These are phyloP conservation scores for Cryphonectria nitschkei DNA, from an alignment of 2,329 filamentous ascomycete species.

Conservation along the genomic window DNA sequence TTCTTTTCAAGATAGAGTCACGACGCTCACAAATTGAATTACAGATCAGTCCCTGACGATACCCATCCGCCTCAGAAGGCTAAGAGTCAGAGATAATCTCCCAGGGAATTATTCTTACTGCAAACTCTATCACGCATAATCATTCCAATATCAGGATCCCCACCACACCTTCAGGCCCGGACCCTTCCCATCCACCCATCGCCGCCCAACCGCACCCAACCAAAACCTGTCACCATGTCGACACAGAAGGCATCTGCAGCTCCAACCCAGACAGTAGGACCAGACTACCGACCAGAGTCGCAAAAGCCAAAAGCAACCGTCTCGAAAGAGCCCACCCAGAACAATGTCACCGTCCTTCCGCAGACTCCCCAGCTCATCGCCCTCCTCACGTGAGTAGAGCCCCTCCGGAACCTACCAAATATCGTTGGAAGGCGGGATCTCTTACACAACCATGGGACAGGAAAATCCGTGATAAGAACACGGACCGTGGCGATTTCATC, in stretches of 20 bases:
- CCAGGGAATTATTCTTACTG: conserved; percentile 17
- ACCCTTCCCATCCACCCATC: conserved; percentile 1
- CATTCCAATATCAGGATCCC: conserved; percentile 24
- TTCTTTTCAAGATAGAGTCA: not conserved
- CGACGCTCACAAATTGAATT: not conserved
- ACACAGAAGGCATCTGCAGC: conserved; percentile 30
- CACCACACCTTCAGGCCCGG: conserved; percentile 11
- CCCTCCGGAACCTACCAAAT: not conserved
- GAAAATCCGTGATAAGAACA: conserved; percentile 92
- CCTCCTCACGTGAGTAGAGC: conserved; percentile 83
- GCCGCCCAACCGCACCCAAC: not conserved
- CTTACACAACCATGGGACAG: conserved; percentile 50
- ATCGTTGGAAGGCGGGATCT: not conserved
- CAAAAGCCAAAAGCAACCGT: conserved; percentile 88
- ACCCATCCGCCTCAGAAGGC: not conserved
- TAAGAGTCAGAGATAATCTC: not conserved
- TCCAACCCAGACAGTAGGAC: conserved; percentile 71
- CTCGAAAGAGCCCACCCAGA: conserved; percentile 77
- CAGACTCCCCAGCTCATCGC: conserved; percentile 98
- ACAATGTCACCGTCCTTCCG: conserved; percentile 86
- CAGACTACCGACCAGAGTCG: conserved; percentile 73
- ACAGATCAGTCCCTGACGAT: not conserved
- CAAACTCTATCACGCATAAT: conserved; percentile 19
- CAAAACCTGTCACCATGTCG: conserved; percentile 23
- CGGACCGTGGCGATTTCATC: conserved; percentile 93